Evolutionary conservation across 768 basidiomycete species (phyloP).

Genomic region (Pisolithus sp.): DNA sequence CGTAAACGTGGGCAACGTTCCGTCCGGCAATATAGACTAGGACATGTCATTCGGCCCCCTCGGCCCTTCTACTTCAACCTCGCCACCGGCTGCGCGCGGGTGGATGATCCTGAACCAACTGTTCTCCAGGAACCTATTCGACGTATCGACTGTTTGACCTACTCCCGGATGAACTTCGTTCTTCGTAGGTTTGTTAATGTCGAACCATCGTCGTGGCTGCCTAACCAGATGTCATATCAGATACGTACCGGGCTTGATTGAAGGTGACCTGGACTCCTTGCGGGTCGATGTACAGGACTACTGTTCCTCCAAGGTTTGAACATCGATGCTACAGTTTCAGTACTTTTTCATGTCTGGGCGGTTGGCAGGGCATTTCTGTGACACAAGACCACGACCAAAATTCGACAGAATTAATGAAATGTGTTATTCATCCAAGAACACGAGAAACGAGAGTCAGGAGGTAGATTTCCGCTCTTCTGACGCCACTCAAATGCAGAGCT

Average conservation of each 20-base stretch:
- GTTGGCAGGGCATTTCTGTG: conserved; percentile 57
- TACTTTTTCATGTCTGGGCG: neutral
- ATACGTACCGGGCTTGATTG: conserved; percentile 79
- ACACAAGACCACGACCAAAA: conserved; percentile 66
- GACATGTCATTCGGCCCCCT: conserved; percentile 19
- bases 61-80: conserved; percentile 7
- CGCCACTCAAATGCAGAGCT: neutral
- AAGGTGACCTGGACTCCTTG: conserved; percentile 91
- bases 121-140: conserved; percentile 58
- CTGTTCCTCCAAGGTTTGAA: conserved; percentile 54
- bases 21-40: conserved; percentile 14
- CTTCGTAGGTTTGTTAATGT: conserved; percentile 8
- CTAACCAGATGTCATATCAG: conserved; percentile 28
- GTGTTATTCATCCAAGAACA: conserved; percentile 58
- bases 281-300: conserved; percentile 64
- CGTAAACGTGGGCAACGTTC: neutral
- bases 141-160: conserved; percentile 60
- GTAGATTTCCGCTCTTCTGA: conserved; percentile 22
- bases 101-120: conserved; percentile 92
- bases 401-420: conserved; percentile 95
- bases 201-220: neutral
- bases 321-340: neutral
- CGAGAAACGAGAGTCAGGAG: conserved; percentile 39
- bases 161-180: conserved; percentile 7
- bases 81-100: conserved; percentile 30